These are phyloP conservation scores for Aspergillus niger DNA, from an alignment of 2,329 filamentous ascomycete species.

Conservation along the genomic window DNA sequence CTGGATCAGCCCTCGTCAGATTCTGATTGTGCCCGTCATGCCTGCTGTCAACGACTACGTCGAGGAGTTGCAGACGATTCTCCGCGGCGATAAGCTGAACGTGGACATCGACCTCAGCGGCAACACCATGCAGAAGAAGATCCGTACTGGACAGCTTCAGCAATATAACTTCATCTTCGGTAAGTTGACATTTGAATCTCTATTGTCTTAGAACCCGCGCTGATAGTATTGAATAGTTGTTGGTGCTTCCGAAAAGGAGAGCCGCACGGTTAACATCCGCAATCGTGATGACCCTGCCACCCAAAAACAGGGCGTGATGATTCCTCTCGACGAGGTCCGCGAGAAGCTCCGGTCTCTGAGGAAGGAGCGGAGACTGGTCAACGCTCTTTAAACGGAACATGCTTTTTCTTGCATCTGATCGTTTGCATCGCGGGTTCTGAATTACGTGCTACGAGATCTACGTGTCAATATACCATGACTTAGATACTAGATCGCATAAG, in stretches of 20 bases:
- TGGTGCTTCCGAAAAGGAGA: conserved; percentile 63
- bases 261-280: conserved; percentile 62
- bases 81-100: conserved; percentile 49
- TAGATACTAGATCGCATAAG: conserved; percentile 4
- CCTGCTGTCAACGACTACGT: conserved; percentile 52
- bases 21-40: conserved; percentile 55
- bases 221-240: conserved; percentile 51
- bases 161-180: conserved; percentile 57
- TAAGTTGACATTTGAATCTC: conserved; percentile 28
- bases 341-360: conserved; percentile 52
- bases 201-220: conserved; percentile 3
- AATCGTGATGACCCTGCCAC: conserved; percentile 65
- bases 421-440: background rate
- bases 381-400: conserved; percentile 35
- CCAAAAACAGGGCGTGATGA: conserved; percentile 63
- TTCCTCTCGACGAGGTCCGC: conserved; percentile 62
- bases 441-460: conserved; percentile 4
- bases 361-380: conserved; percentile 50
- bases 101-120: conserved; percentile 52
- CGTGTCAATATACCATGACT: conserved; percentile 8
- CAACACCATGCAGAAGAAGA: conserved; percentile 56
- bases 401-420: background rate
- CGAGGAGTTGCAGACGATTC: conserved; percentile 48
- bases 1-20: conserved; percentile 55
- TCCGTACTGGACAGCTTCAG: conserved; percentile 50